These are phyloP conservation scores for Chaetomiaceae sp. DNA, from an alignment of 2,329 filamentous ascomycete species.

Conservation along the genomic window DNA sequence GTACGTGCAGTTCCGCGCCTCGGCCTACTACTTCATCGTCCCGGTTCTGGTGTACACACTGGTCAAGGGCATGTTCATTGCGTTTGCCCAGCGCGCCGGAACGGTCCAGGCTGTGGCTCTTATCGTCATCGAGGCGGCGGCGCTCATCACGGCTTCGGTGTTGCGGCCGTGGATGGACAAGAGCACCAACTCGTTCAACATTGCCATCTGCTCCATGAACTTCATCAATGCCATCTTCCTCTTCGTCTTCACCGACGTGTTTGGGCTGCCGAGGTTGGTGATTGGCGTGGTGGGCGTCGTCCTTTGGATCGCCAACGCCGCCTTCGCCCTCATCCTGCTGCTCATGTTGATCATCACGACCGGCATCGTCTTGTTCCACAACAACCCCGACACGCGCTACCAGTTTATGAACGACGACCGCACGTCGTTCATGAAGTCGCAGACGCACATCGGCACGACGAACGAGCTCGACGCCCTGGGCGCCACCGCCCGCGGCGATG, in stretches of 20 bases:
- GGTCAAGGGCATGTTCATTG: constrained; percentile 77
- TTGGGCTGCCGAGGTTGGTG: constrained; percentile 71
- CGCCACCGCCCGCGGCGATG: constrained; percentile 74
- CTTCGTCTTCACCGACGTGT: constrained; percentile 75
- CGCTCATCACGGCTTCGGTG: constrained; percentile 67
- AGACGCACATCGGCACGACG: constrained; percentile 62
- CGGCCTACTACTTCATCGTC: constrained; percentile 83
- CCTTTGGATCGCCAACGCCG: constrained; percentile 77
- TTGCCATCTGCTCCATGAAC: constrained; percentile 75
- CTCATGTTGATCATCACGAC: constrained; percentile 69
- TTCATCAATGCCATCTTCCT: constrained; percentile 79
- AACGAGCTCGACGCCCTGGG: constrained; percentile 80
- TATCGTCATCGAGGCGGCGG: constrained; percentile 67
- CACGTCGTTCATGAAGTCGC: constrained; percentile 86
- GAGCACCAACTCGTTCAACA: constrained; percentile 88
- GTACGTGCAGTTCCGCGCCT: constrained; percentile 84
- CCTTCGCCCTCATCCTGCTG: constrained; percentile 69
- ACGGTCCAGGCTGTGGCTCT: constrained; percentile 70
- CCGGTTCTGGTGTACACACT: constrained; percentile 67
- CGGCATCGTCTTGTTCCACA: constrained; percentile 65
- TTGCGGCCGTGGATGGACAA: constrained; percentile 93
- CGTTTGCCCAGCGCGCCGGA: constrained; percentile 62
- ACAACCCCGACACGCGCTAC: constrained; percentile 83
- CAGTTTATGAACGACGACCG: constrained; percentile 87
- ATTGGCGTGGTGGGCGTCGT: constrained; percentile 78